Base-by-base conservation (phyloP, 208 protist genomes). In the Crithidia thermophila region DNA sequence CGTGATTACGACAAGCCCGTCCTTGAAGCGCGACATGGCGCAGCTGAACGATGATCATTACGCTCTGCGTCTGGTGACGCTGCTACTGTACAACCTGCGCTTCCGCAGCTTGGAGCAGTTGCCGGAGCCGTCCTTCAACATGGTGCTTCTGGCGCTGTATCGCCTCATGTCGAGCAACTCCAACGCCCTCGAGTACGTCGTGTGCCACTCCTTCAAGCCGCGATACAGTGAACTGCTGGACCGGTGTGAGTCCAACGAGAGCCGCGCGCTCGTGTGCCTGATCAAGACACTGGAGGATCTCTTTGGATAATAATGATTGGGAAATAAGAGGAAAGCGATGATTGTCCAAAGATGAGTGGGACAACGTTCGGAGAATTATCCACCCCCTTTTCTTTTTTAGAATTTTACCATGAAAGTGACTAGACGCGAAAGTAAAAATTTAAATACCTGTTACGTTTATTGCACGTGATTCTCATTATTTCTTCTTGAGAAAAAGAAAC, bases 71-170 rank as follows among this genome's bases (percentile, higher is more conserved):
- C 72, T 96, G 13, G 43, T 76, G 8, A 94, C 82, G 21, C 57
- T 96, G 18, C 30, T 90, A 10, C 53, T 93, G 42, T 91, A 90
- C 67, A 85, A 79, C 47, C 34, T 96, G 33, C 59, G 58, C 8
- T 50, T 65, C 27, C 65, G 79, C 61, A 70, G 72, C 5, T 27
- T 4, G 8, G 50, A 74, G 23, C 42, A 74, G 28, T 53, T 91
- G 55, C 50, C 72, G 8, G 91, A 96, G 77, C 68, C 91, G 2
- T 75, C 72, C 2, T 73, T 88, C 20, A 90, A 91, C 60, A 93
- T 94, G 88, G 28, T 88, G 23, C 71, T 96, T 13, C 64, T 87
- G 21, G 79, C 88, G 5, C 67, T 91, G 3, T 78, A 88, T 39
- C 70, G 77, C 14, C 47, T 95, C 56, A 75, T 79, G 56, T 84